Percentiles rank a stretch among this genome's conserved stretches.
phyloP scores from a whole-genome alignment of 83 land plant species.

The Diphasiastrum complanatum region DNA sequence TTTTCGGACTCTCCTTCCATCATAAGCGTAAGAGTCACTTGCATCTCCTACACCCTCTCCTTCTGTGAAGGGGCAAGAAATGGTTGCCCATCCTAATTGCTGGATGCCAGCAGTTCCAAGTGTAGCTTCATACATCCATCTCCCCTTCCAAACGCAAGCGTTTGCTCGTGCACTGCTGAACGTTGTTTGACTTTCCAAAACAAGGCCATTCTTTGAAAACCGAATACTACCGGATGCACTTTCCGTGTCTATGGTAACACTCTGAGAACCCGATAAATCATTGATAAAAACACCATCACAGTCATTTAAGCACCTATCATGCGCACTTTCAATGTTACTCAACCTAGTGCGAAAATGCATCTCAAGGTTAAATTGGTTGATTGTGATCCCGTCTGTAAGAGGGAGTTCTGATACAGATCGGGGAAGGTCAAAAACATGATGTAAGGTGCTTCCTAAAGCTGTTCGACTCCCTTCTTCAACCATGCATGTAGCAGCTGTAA shows the following conservation, averaged over 20 bases:
- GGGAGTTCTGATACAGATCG: background rate
- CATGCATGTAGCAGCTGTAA: conserved; percentile 29
- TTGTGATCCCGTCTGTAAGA: conserved; percentile 6
- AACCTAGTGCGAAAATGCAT: conserved; percentile 1
- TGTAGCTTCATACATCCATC: conserved; percentile 97
- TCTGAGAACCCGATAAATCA: conserved; percentile 20
- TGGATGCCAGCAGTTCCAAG: conserved; percentile 88
- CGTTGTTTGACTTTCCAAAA: conserved; percentile 67
- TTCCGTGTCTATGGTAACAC: conserved; percentile 46
- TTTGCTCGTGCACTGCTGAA: conserved; percentile 90
- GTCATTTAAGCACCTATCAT: background rate
- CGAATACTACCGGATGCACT: conserved; percentile 64
- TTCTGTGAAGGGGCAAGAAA: conserved; percentile 69
- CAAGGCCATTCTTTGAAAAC: conserved; percentile 32
- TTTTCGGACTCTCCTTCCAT: conserved; percentile 75
- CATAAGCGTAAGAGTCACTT: conserved; percentile 89
- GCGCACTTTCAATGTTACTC: background rate
- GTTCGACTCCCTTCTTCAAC: conserved; percentile 20
- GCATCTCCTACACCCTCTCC: conserved; percentile 90
- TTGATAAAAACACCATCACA: conserved; percentile 52
- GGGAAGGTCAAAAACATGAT: conserved; percentile 16
- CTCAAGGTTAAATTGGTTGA: conserved; percentile 11
- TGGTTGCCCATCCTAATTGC: conserved; percentile 93
- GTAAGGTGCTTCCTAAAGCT: conserved; percentile 23
- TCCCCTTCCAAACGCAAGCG: conserved; percentile 74